A percentile compares a stretch with the other conserved stretches of the same genome.
Evolutionary conservation across 371 early-diverging fungal species (phyloP).

Genomic region (Dinochytrium kinnereticum): DNA sequence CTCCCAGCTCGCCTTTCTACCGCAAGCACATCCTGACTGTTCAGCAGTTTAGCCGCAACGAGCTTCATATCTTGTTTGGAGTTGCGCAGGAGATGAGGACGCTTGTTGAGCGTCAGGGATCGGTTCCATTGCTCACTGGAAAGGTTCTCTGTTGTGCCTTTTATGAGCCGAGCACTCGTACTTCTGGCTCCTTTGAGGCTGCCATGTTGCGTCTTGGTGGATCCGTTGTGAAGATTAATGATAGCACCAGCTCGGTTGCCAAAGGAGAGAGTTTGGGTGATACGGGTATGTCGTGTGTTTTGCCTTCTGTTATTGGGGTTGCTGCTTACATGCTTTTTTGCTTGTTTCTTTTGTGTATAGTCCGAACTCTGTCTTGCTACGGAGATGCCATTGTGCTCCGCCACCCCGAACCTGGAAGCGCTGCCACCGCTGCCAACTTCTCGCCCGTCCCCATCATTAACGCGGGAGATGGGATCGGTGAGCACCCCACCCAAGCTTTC

Average conservation of each 20-base stretch:
- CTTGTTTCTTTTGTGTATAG: too few species aligned
- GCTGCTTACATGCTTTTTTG: neutral
- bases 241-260: constrained; percentile 82
- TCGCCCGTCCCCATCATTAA: constrained; percentile 90
- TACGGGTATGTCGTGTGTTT: constrained; percentile 57
- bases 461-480: constrained; percentile 96
- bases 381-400: constrained; percentile 91
- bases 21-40: constrained; percentile 89
- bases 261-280: constrained; percentile 96
- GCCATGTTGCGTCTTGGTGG: constrained; percentile 96
- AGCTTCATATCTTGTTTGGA: constrained; percentile 92
- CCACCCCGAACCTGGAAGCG: constrained; percentile 91
- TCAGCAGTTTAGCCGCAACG: constrained; percentile 86
- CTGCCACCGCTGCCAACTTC: constrained; percentile 82
- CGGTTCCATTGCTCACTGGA: constrained; percentile 80
- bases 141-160: constrained; percentile 93
- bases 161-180: constrained; percentile 96
- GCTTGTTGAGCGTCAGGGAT: constrained; percentile 85
- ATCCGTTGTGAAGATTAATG: constrained; percentile 81
- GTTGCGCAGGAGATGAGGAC: constrained; percentile 97
- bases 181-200: constrained; percentile 89
- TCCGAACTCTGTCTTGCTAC: constrained; percentile 91
- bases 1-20: constrained; percentile 87
- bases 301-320: neutral
- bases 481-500: constrained; percentile 98